Evolutionary conservation across 768 basidiomycete species (phyloP).

Genomic region (Candolleomyces efflorescens): DNA sequence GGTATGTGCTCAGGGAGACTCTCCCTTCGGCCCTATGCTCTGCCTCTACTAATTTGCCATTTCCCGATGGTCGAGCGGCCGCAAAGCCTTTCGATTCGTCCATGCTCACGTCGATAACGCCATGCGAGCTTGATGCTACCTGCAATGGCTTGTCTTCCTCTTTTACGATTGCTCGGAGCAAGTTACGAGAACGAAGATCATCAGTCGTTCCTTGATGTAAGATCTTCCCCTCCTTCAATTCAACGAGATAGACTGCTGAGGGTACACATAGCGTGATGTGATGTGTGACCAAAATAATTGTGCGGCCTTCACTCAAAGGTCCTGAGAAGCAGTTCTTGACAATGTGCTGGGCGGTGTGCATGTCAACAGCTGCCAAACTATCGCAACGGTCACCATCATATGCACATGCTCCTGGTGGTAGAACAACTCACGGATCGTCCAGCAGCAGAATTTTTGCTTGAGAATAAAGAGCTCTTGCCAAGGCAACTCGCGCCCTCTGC

Average conservation of each 20-base stretch:
- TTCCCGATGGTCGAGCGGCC: conserved; percentile 11
- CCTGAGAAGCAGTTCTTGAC: conserved; percentile 62
- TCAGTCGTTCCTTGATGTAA: conserved; percentile 46
- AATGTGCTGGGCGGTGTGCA: conserved; percentile 72
- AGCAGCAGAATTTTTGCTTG: conserved; percentile 59
- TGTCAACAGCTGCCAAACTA: conserved; percentile 68
- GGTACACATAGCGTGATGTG: conserved; percentile 73
- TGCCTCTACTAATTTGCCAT: conserved; percentile 56
- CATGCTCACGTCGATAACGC: conserved; percentile 7
- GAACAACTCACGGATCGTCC: conserved; percentile 60
- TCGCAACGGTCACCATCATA: conserved; percentile 14
- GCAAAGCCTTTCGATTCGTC: conserved; percentile 11
- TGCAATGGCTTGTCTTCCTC: conserved; percentile 39
- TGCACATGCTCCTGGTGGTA: not conserved
- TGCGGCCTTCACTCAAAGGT: conserved; percentile 56
- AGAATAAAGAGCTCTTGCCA: conserved; percentile 81
- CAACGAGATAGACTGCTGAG: conserved; percentile 62
- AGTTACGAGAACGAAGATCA: conserved; percentile 39
- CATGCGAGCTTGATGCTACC: conserved; percentile 15
- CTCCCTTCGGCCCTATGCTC: conserved; percentile 66
- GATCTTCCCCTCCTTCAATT: conserved; percentile 48
- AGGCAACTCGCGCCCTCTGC: conserved; percentile 66
- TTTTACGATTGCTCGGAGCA: conserved; percentile 43
- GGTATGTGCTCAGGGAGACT: conserved; percentile 54
- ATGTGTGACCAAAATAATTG: conserved; percentile 82